Evolutionary conservation across 176 grass and related monocot species (phyloP).

Genomic region (barley (Hordeum vulgare)): MorexV3_pseudomolecules_assembly NC_058523.1:154035239-154035738

Average conservation of each 20-base stretch:
- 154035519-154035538: background rate
- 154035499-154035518: constrained; percentile 44
- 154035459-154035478: constrained; percentile 65
- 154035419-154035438: constrained; percentile 27
- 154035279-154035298: constrained; percentile 32
- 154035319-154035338: constrained; percentile 6
- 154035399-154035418: background rate
- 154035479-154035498: constrained; percentile 23
- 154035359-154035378: constrained; percentile 25
- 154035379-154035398: background rate
- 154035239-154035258: background rate
- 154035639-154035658: constrained; percentile 66
- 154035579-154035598: constrained; percentile 48
- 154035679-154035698: background rate
- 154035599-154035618: constrained; percentile 55
- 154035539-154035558: background rate
- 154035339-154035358: constrained; percentile 44
- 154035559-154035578: background rate
- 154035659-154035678: constrained; percentile 40
- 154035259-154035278: constrained; percentile 1
- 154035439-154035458: constrained; percentile 38
- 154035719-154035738: background rate
- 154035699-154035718: background rate
- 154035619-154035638: constrained; percentile 64
- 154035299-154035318: constrained; percentile 39